Conservation (phyloP, 2,329 filamentous ascomycete species). For the Diaporthe sp. region DNA sequence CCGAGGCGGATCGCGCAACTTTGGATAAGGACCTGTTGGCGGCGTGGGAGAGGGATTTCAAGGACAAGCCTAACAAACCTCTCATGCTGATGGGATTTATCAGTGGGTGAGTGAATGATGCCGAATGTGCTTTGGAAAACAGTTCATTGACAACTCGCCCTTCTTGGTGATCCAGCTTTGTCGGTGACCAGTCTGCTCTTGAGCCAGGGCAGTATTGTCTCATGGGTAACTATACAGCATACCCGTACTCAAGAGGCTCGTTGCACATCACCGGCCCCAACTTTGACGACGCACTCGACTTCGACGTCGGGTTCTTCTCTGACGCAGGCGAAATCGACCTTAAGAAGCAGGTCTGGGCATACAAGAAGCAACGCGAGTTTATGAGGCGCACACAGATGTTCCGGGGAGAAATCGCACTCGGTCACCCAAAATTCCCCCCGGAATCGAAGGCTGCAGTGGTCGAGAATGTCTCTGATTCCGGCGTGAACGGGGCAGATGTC, state of each 20-base stretch:
- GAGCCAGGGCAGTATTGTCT: slow-evolving; percentile 30
- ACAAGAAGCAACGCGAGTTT: slow-evolving; percentile 74
- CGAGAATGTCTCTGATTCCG: slow-evolving; percentile 44
- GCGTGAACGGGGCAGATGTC: slow-evolving; percentile 44
- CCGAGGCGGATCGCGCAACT: slow-evolving; percentile 61
- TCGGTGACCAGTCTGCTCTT: slow-evolving; percentile 50
- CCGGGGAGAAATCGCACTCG: slow-evolving; percentile 57
- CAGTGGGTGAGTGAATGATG: slow-evolving; percentile 39
- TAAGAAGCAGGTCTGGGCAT: slow-evolving; percentile 70
- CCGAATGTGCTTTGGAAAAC: not conserved
- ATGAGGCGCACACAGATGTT: slow-evolving; percentile 66
- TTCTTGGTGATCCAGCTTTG: slow-evolving; percentile 39
- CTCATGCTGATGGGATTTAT: slow-evolving; percentile 43
- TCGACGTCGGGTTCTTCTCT: slow-evolving; percentile 68
- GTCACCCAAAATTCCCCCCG: slow-evolving; percentile 59
- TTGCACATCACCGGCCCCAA: slow-evolving; percentile 67
- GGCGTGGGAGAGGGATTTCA: slow-evolving; percentile 66
- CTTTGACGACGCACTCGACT: slow-evolving; percentile 61
- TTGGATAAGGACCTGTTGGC: slow-evolving; percentile 63
- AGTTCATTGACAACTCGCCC: not conserved
- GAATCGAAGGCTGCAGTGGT: slow-evolving; percentile 55
- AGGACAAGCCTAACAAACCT: slow-evolving; percentile 43
- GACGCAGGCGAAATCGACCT: slow-evolving; percentile 65
- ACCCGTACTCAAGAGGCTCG: slow-evolving; percentile 70
- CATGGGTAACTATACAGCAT: slow-evolving; percentile 64